Evolutionary conservation across 164 flowering plant species (phyloP).

Genomic region (Vitis vinifera): ASM3070453v1 NC_081812.1:23151501-23152000

Average conservation of each 20-base stretch:
- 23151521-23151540: conserved; percentile 96
- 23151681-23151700: conserved; percentile 85
- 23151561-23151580: conserved; percentile 83
- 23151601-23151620: conserved; percentile 87
- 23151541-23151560: conserved; percentile 69
- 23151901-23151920: conserved; percentile 97
- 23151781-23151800: conserved; percentile 96
- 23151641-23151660: conserved; percentile 85
- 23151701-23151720: conserved; percentile 79
- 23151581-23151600: conserved; percentile 90
- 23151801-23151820: conserved; percentile 94
- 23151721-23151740: conserved; percentile 94
- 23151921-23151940: conserved; percentile 96
- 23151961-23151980: conserved; percentile 92
- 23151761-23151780: conserved; percentile 98
- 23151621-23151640: conserved; percentile 81
- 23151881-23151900: conserved; percentile 87
- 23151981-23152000: conserved; percentile 95
- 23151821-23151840: conserved; percentile 97
- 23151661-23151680: conserved; percentile 69
- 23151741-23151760: conserved; percentile 99
- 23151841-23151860: conserved; percentile 91
- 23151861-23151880: conserved; percentile 70
- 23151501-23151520: conserved; percentile 64
- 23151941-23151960: conserved; percentile 91